Conservation (phyloP, 1,284 basidiomycete species). For the Ganoderma lingzhi region DNA sequence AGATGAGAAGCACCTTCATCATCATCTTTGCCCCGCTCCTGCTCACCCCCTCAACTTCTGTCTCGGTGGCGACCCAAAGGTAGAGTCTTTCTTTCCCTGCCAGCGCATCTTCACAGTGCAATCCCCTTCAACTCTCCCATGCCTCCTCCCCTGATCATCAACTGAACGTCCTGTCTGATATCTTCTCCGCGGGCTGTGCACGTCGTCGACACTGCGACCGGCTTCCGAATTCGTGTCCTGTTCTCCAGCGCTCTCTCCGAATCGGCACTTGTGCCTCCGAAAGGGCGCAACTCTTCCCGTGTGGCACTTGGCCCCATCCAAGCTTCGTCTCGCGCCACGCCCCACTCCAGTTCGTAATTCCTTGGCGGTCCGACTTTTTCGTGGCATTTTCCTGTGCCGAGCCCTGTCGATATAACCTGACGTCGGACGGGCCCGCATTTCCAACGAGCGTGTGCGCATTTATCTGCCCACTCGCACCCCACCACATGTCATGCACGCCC, state of each 20-base stretch:
- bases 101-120: not conserved
- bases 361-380: constrained; percentile 13
- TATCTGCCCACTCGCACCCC: not conserved
- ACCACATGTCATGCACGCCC: not conserved
- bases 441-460: constrained; percentile 3
- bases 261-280: constrained; percentile 4
- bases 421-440: not conserved
- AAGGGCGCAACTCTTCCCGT: not conserved
- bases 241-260: not conserved
- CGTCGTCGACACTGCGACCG: constrained; percentile 9
- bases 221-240: not conserved
- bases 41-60: not conserved
- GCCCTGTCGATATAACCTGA: not conserved
- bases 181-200: constrained; percentile 23
- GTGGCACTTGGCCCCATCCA: not conserved
- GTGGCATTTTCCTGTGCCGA: not conserved
- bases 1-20: not conserved
- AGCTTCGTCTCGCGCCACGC: not conserved
- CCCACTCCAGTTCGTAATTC: constrained; percentile 7
- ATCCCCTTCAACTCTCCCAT: constrained; percentile 2
- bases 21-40: not conserved
- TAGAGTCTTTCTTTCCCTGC: constrained; percentile 4
- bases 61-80: constrained; percentile 24
- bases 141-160: constrained; percentile 20
- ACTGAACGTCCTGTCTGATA: constrained; percentile 17